Evolutionary conservation across 2,329 filamentous ascomycete genomes (phyloP), one percentile per base, ranked within the genome.

Genomic region (Ascosphaera apis): DNA sequence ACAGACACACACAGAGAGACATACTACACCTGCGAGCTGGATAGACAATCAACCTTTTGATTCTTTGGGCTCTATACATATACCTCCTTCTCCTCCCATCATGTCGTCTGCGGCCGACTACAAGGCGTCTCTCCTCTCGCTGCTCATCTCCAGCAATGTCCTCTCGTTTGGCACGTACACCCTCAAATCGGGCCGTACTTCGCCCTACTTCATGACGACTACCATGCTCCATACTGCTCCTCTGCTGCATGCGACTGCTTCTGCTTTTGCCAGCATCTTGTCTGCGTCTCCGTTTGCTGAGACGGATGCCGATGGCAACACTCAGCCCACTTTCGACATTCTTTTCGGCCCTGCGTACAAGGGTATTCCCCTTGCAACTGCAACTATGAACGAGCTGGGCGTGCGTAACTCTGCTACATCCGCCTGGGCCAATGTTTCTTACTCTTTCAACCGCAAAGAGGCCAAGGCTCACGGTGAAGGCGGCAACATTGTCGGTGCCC

Each of bases 151-250:
- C 43, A 53, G 52, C 44, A 53, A 52, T 38, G 56, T 55, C 37
- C 49, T 60, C 31, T 50, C 55, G 15, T 59, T 60, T 43, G 56
- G 56, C 37, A 50, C 50, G 35, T 60, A 51, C 61, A 79, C 76
- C 47, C 72, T 98, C 52, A 98, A 98, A 62, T 93, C 84, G 37
- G 80, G 81, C 58, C 80, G 86, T 49, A 53, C 57, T 48, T 92
- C 83, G 9, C 88, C 88, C 31, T 95, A 95, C 67, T 95, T 95
- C 66, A 91, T 95, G 72, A 93, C 92, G 57, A 83, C 84, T 33
- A 83, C 84, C 40, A 72, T 80, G 48, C 91, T 95, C 59, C 82
- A 88, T 65, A 75, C 74, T 36, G 77, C 76, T 15, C 67, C 74
- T 42, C 69, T 92, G 19, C 71, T 91, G 43, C 69, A 68, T 42